A percentile compares a stretch with the other conserved stretches of the same genome.
Evolutionary conservation across 1,284 basidiomycete genomes (phyloP).

Genomic region (Cutaneotrichosporon dermatis): DNA sequence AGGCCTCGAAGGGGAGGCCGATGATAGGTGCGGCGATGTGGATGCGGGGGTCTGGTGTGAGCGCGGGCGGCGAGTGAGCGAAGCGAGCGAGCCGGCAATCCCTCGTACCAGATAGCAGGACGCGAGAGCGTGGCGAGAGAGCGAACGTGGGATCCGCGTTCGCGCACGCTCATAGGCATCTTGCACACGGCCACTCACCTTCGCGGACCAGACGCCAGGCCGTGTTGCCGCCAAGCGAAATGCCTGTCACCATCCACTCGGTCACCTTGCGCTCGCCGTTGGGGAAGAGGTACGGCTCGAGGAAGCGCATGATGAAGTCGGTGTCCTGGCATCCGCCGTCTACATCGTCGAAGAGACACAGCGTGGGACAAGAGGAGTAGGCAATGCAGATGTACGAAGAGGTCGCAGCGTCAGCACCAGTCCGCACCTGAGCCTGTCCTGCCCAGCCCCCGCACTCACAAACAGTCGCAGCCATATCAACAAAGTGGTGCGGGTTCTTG

Average conservation of each 20-base stretch:
- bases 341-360: conserved; percentile 6
- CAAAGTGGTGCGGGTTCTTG: conserved; percentile 59
- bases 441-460: conserved; percentile 24
- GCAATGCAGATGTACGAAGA: background rate
- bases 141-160: no score
- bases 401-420: no score
- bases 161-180: no score
- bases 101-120: no score
- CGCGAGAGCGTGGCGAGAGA: no score
- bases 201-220: conserved; percentile 51
- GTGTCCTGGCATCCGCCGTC: conserved; percentile 70
- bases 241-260: conserved; percentile 60
- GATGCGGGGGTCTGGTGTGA: conserved; percentile 60
- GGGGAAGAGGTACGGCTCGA: conserved; percentile 73
- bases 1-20: conserved; percentile 71
- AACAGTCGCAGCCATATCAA: conserved; percentile 71
- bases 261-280: conserved; percentile 60
- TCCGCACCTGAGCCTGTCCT: no score
- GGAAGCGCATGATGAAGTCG: conserved; percentile 73
- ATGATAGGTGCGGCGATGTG: conserved; percentile 65
- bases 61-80: background rate
- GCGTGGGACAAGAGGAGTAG: background rate
- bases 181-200: conserved; percentile 29
- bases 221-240: conserved; percentile 51
- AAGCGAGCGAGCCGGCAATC: no score